phyloP scores from a whole-genome alignment of 179 eudicot genomes.

The Silene noctiflora region DNA sequence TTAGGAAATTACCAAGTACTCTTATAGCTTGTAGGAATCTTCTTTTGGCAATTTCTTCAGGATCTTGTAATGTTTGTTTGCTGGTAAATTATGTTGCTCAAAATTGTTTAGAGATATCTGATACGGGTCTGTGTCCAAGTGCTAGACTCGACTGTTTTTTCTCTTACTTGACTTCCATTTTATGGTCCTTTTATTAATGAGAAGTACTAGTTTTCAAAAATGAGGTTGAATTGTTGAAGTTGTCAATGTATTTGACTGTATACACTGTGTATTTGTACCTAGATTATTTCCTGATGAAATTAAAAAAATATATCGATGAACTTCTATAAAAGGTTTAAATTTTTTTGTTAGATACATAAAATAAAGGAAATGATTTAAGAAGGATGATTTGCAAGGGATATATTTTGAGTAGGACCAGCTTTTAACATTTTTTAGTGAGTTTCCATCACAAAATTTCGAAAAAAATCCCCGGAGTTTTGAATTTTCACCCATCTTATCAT shows the following conservation, averaged over 20 bases:
- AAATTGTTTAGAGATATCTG: background rate
- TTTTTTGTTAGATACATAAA: too few relatives aligned
- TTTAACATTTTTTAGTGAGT: too few relatives aligned
- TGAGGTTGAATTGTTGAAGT: background rate
- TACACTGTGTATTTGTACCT: too few relatives aligned
- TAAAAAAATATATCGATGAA: too few relatives aligned
- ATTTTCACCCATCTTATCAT: background rate
- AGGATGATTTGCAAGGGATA: too few relatives aligned
- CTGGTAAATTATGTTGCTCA: background rate
- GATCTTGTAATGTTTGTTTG: background rate
- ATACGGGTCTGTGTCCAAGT: background rate
- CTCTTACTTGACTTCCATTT: background rate
- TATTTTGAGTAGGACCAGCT: too few relatives aligned
- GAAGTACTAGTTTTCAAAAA: background rate
- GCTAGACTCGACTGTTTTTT: too few relatives aligned
- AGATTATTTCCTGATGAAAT: too few relatives aligned
- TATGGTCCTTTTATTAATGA: background rate
- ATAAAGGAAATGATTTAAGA: too few relatives aligned
- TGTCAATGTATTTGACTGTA: background rate
- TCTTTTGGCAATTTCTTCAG: constrained; percentile 5
- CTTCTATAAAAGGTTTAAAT: too few relatives aligned
- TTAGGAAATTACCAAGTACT: constrained; percentile 1
- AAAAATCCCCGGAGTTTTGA: too few relatives aligned
- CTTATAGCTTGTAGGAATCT: constrained; percentile 3
- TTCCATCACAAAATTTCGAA: too few relatives aligned